These are phyloP conservation scores for Hevea brasiliensis DNA, from an alignment of 345 rosid genomes.

Conservation along the genomic window DNA sequence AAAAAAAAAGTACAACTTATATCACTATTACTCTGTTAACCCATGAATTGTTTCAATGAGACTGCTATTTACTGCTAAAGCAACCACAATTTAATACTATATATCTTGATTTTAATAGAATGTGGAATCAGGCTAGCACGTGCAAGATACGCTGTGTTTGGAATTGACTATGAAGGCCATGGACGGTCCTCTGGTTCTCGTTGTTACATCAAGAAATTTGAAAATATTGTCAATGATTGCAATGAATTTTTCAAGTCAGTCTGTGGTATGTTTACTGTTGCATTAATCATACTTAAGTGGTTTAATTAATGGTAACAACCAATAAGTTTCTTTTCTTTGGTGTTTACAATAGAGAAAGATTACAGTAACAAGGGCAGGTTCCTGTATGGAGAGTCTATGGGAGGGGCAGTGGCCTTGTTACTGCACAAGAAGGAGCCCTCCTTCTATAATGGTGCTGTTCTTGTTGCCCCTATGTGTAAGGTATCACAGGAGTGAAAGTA, in stretches of 20 bases:
- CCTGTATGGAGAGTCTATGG: conserved; percentile 98
- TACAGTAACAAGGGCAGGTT: conserved; percentile 76
- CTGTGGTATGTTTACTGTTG: conserved; percentile 42
- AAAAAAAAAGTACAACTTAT: too few species aligned
- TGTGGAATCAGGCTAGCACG: conserved; percentile 81
- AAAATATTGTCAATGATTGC: conserved; percentile 69
- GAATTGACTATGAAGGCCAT: conserved; percentile 90
- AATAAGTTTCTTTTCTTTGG: neutral
- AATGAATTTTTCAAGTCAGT: conserved; percentile 65
- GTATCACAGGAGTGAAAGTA: conserved; percentile 27
- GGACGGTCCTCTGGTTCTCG: conserved; percentile 86
- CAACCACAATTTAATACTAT: neutral
- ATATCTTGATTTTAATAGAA: conserved; percentile 35
- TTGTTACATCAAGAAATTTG: conserved; percentile 88
- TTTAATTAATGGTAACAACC: neutral
- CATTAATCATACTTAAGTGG: too few species aligned
- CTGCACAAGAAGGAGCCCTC: conserved; percentile 79
- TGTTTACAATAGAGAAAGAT: conserved; percentile 57
- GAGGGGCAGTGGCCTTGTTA: conserved; percentile 87
- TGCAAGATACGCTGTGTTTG: conserved; percentile 79
- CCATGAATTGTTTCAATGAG: too few species aligned
- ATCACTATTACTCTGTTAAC: too few species aligned
- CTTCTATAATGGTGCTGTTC: conserved; percentile 85
- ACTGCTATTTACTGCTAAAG: neutral
- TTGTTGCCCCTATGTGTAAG: conserved; percentile 99